phyloP scores from a whole-genome alignment of 257 asterid genomes.

The Perilla frutescens region DNA sequence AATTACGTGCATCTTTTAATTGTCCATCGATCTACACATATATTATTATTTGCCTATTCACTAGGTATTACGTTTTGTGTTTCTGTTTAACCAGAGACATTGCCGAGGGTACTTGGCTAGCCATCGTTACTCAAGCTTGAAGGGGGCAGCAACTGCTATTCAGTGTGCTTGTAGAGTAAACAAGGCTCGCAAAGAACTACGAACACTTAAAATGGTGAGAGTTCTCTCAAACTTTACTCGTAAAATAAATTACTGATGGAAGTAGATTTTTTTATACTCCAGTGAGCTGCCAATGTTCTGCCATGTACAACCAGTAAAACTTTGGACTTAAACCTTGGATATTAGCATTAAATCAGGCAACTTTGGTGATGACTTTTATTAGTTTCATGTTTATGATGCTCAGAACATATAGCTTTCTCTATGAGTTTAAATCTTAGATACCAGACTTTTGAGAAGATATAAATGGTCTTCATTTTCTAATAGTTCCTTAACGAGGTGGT shows the following conservation, averaged over 20 bases:
- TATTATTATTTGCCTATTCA: slow-evolving; percentile 10
- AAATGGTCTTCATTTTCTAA: not conserved
- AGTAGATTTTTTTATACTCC: slow-evolving; percentile 10
- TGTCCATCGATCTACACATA: not conserved
- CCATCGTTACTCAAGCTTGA: slow-evolving; percentile 40
- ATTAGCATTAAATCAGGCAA: slow-evolving; percentile 15
- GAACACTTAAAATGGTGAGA: slow-evolving; percentile 50
- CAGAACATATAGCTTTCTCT: not conserved
- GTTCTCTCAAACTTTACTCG: slow-evolving; percentile 18
- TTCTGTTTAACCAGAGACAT: slow-evolving; percentile 44
- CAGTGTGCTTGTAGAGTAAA: slow-evolving; percentile 56
- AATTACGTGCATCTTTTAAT: slow-evolving; percentile 18
- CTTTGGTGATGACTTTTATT: slow-evolving; percentile 4
- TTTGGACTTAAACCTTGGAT: slow-evolving; percentile 16
- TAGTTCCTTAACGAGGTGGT: not conserved
- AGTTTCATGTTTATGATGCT: not conserved
- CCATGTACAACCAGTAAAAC: not conserved
- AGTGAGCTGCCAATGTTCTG: slow-evolving; percentile 8
- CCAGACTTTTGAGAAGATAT: not conserved
- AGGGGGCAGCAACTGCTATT: slow-evolving; percentile 46
- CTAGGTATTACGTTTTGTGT: slow-evolving; percentile 15
- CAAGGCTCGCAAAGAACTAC: slow-evolving; percentile 44
- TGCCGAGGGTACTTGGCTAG: slow-evolving; percentile 44
- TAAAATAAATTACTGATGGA: slow-evolving; percentile 8
- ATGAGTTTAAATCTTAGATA: not conserved